Evolutionary conservation across 2,329 filamentous ascomycete species (phyloP).

Genomic region (Colletotrichum echinochloae): DNA sequence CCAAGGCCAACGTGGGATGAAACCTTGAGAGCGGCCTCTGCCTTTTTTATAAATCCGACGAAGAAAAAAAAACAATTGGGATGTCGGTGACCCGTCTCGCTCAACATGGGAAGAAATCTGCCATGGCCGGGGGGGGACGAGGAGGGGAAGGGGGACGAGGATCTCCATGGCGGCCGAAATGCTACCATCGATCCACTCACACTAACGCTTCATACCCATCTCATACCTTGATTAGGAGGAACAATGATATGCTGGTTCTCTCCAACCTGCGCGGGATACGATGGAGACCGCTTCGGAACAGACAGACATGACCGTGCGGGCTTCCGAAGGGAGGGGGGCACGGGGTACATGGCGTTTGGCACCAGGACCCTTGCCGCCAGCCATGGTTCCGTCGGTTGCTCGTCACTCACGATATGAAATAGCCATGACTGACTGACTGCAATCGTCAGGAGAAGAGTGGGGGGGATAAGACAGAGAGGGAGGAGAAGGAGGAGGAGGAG

Average conservation of each 20-base stretch:
- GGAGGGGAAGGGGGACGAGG: no score
- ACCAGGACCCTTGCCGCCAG: constrained; percentile 7
- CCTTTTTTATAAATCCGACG: constrained; percentile 12
- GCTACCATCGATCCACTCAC: constrained; percentile 37
- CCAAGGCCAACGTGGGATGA: constrained; percentile 2
- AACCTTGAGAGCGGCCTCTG: constrained; percentile 3
- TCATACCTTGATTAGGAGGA: not conserved
- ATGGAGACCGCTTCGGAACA: constrained; percentile 9
- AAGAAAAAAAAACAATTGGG: constrained; percentile 4
- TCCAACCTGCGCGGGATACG: not conserved
- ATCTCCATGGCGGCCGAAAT: constrained; percentile 33
- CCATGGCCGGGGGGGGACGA: not conserved
- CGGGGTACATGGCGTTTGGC: constrained; percentile 11
- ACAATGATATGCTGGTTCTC: not conserved
- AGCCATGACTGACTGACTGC: not conserved
- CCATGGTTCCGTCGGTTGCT: not conserved
- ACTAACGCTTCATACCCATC: constrained; percentile 15
- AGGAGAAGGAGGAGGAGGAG: no score
- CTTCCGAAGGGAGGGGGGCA: constrained; percentile 20
- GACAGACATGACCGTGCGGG: constrained; percentile 34
- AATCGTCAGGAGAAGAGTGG: not conserved
- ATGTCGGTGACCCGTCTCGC: constrained; percentile 26
- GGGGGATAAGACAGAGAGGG: no score
- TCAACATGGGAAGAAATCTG: not conserved
- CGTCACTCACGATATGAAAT: not conserved